Conservation (phyloP, 768 basidiomycete genomes). For the Crepidotus variabilis region DNA sequence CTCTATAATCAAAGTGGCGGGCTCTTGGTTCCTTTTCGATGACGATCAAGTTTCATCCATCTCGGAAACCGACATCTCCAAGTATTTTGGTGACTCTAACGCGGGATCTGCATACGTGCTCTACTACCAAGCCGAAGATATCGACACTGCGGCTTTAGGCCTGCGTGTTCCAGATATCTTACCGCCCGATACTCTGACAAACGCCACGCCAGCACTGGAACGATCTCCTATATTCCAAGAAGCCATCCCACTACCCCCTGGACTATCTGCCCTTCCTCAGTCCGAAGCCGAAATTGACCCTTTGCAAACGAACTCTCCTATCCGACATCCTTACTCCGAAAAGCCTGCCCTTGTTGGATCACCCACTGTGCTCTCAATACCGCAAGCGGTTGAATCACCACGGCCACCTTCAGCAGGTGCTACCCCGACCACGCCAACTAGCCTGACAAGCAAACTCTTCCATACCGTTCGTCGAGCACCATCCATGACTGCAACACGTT, state of each 20-base stretch:
- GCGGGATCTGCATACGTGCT: slow-evolving; percentile 92
- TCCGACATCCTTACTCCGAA: slow-evolving; percentile 17
- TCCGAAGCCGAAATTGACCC: slow-evolving; percentile 18
- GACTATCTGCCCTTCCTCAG: slow-evolving; percentile 14
- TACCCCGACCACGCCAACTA: slow-evolving; percentile 18
- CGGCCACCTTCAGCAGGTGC: slow-evolving; percentile 7
- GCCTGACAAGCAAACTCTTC: slow-evolving; percentile 24
- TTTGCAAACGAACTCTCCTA: slow-evolving; percentile 24
- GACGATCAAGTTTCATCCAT: slow-evolving; percentile 90
- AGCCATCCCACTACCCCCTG: slow-evolving; percentile 26
- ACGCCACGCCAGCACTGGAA: slow-evolving; percentile 16
- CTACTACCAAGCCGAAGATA: slow-evolving; percentile 92
- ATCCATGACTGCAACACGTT: slow-evolving; percentile 24
- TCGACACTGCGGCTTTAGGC: slow-evolving; percentile 72
- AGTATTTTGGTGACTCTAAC: slow-evolving; percentile 91
- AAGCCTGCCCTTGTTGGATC: slow-evolving; percentile 8
- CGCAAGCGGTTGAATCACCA: slow-evolving; percentile 6
- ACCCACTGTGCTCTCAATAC: slow-evolving; percentile 3
- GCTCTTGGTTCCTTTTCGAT: slow-evolving; percentile 90
- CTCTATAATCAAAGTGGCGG: slow-evolving; percentile 84
- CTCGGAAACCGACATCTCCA: slow-evolving; percentile 84
- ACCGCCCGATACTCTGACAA: slow-evolving; percentile 16
- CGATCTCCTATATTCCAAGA: slow-evolving; percentile 12
- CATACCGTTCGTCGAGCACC: slow-evolving; percentile 29
- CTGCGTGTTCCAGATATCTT: slow-evolving; percentile 38